Evolutionary conservation across 306 rosid species (phyloP).

Genomic region (Luffa acutangula): DNA sequence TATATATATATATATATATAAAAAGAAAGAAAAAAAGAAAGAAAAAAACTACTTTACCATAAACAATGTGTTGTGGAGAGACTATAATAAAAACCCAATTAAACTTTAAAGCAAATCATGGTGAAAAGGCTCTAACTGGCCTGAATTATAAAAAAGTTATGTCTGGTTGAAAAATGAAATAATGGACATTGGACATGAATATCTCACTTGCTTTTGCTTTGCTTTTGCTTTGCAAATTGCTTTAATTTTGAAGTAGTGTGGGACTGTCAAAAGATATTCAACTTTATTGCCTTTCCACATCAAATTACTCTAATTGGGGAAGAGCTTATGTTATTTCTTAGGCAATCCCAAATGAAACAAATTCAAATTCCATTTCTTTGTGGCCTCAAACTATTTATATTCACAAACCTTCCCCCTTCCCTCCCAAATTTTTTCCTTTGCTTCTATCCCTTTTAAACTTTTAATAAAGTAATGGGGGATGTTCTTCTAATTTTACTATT

Average conservation of each 20-base stretch:
- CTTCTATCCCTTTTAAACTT: background rate
- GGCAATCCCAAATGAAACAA: background rate
- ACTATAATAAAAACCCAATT: too few relatives aligned
- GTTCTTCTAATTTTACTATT: background rate
- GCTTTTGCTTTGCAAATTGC: background rate
- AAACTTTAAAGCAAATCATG: background rate
- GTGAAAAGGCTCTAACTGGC: background rate
- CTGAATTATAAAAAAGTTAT: background rate
- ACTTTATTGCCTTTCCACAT: background rate
- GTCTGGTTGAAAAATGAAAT: background rate
- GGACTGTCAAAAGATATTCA: background rate
- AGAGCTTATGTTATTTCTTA: background rate
- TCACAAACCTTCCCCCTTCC: background rate
- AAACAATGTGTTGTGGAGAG: too few relatives aligned
- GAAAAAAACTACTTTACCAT: too few relatives aligned
- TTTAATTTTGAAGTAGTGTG: background rate
- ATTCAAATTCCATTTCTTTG: background rate
- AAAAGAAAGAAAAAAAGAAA: too few relatives aligned
- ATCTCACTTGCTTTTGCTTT: background rate
- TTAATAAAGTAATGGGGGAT: background rate
- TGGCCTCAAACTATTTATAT: background rate
- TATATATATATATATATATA: too few relatives aligned
- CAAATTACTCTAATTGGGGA: constrained; percentile 15
- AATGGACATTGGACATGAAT: too few relatives aligned
- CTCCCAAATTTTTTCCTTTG: background rate